phyloP scores from a whole-genome alignment of 1,139 yeast species.

The Protomyces inouyei region DNA sequence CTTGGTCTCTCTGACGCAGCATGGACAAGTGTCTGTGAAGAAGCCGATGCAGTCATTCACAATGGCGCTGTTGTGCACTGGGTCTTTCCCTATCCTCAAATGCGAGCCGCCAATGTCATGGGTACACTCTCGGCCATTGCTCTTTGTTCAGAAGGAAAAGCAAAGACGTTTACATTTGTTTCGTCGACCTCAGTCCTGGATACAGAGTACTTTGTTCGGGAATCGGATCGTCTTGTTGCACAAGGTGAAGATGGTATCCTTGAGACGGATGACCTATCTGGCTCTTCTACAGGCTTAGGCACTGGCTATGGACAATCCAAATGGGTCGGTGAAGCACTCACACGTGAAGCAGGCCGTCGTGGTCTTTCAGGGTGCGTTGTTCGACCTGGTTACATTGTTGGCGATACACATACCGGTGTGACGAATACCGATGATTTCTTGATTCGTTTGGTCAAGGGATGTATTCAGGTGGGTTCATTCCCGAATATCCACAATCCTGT shows the following conservation, averaged over 20 bases:
- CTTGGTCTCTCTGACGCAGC: slow-evolving; percentile 60
- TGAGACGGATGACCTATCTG: slow-evolving; percentile 76
- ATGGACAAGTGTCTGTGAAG: slow-evolving; percentile 56
- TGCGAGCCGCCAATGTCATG: slow-evolving; percentile 89
- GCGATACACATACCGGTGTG: slow-evolving; percentile 74
- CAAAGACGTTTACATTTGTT: slow-evolving; percentile 83
- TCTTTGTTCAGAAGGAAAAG: slow-evolving; percentile 69
- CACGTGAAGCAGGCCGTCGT: slow-evolving; percentile 72
- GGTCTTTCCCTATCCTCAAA: slow-evolving; percentile 89
- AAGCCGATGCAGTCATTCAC: slow-evolving; percentile 79
- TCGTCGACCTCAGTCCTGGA: slow-evolving; percentile 93
- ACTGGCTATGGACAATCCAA: slow-evolving; percentile 96
- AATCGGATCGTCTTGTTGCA: slow-evolving; percentile 64
- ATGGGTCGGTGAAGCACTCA: slow-evolving; percentile 92
- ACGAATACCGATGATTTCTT: slow-evolving; percentile 95
- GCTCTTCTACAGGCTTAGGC: slow-evolving; percentile 75
- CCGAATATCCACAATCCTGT: slow-evolving; percentile 85
- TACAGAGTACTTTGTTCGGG: slow-evolving; percentile 67
- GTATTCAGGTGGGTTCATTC: slow-evolving; percentile 75
- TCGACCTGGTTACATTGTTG: slow-evolving; percentile 95
- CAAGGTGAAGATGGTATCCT: slow-evolving; percentile 68
- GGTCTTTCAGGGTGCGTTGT: slow-evolving; percentile 86
- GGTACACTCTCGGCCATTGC: slow-evolving; percentile 81
- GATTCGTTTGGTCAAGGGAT: slow-evolving; percentile 88
- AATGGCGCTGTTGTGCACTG: slow-evolving; percentile 98